These are phyloP conservation scores for Fusarium sp. DNA, from an alignment of 2,329 filamentous ascomycete genomes.

Conservation along the genomic window DNA sequence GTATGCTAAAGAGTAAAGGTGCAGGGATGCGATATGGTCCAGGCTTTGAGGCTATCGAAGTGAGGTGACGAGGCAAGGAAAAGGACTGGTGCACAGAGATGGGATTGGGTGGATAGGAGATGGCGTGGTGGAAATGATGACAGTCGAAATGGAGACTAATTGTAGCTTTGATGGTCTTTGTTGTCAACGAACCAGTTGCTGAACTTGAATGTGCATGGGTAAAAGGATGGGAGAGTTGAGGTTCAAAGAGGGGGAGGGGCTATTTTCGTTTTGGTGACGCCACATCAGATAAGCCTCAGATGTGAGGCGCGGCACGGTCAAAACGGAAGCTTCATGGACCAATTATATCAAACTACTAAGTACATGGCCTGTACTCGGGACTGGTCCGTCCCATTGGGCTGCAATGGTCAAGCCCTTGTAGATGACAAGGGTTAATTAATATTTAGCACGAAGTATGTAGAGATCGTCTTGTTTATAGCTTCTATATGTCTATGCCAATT, in stretches of 20 bases:
- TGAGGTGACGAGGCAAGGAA: conserved; percentile 15
- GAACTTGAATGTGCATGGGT: conserved; percentile 19
- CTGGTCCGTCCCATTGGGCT: neutral
- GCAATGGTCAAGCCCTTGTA: conserved; percentile 6
- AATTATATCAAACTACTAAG: conserved; percentile 4
- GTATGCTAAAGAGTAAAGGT: conserved; percentile 16
- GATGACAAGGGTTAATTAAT: conserved; percentile 1
- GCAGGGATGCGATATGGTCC: conserved; percentile 24
- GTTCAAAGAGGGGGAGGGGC: conserved; percentile 35
- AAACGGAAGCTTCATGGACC: conserved; percentile 1
- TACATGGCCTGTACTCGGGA: neutral
- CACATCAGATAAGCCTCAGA: conserved; percentile 37
- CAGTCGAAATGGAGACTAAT: conserved; percentile 22
- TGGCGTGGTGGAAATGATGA: conserved; percentile 35
- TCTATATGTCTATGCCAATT: neutral
- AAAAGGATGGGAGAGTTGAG: conserved; percentile 25
- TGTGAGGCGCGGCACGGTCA: conserved; percentile 37
- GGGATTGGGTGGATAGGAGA: conserved; percentile 18
- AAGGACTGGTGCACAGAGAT: conserved; percentile 2
- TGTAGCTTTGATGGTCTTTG: conserved; percentile 17
- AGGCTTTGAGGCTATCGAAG: conserved; percentile 22
- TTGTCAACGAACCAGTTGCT: conserved; percentile 31
- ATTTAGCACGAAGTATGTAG: too few species aligned
- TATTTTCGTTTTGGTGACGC: conserved; percentile 20
- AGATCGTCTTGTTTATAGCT: neutral